Base-by-base conservation (phyloP, 768 basidiomycete genomes). In the Kwoniella bestiolae region DNA sequence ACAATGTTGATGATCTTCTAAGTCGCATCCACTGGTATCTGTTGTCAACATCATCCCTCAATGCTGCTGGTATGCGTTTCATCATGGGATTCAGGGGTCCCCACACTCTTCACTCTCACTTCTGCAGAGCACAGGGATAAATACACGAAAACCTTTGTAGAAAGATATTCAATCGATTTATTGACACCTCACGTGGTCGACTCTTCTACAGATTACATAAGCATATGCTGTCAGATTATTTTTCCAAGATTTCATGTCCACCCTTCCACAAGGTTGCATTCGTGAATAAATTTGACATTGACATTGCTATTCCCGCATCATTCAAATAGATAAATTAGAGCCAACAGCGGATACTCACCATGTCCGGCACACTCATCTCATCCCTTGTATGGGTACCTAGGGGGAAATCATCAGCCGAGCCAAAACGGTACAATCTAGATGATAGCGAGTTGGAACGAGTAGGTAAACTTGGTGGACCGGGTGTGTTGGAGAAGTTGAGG, bases 391-490 rank as follows among this genome's bases (percentile, higher is more conserved):
- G 87, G 92, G 90, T 96, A 28, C 87, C 87, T 68, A 86, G 90
- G 58, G 94, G 96, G 8, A 86, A 88, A 18, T 84, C 94, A 2
- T 83, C 85, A 3, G 85, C 85, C 50, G 86, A 93, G 70, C 95
- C 96, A 1, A 82, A 84, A 76, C 92, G 91, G 83, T 98, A 98
- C 81, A 85, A 90, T 56, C 87, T 98, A 31, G 92, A 96, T 75
- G 91, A 94, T 75, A 83, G 86, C 56, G 96, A 99, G 81, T 84
- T 98, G 12, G 87, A 90, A 76, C 87, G 96, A 26, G 91, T 98
- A 55, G 92, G 92, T 70, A 85, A 89, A 23, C 85, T 99, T 26
- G 92, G 94, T 14, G 93, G 95, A 69, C 92, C 94, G 83, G 94
- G 94, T 8, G 87, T 88, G 61, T 83, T 87, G 70, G 94, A 94